Evolutionary conservation across 2,329 filamentous ascomycete genomes (phyloP), one percentile per base, ranked within the genome.

Genomic region (Dothidotthia symphoricarpi): DNA sequence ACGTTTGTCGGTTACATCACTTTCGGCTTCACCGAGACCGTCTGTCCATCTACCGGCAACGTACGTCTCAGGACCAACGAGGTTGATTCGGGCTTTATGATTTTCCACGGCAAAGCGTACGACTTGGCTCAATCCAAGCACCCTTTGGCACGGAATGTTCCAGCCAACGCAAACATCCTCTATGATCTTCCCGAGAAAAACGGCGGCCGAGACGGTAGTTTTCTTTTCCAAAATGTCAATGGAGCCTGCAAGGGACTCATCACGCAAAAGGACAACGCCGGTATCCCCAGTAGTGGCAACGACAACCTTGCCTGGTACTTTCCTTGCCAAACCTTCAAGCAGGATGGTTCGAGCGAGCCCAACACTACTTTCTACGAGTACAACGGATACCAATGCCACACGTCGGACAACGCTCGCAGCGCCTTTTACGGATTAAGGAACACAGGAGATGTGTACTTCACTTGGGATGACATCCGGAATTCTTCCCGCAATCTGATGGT

Each of bases 221-320:
- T 98, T 64, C 71, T 98, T 60, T 98, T 98, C 70, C 93, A 98
- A 65, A 95, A 97, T 52, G 93, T 98, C 66, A 98, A 98, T 56
- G 94, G 93, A 31, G 86, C 86, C 47, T 98, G 93, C 77, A 98
- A 97, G 71, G 86, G 78, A 8, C 69, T 97, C 39, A 95, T 98
- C 62, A 95, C 81, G 1, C 68, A 76, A 6, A 80, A 85, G 1
- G 63, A 76, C 1, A 74, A 74, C 38, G 94, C 90, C 1, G 84
- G 88, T 54, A 82, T 98, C 7, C 88, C 90, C 1, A 86, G 85
- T 5, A 83, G 95, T 61, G 69, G 67, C 16, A 70, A 83, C 35
- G 51, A 50, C 19, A 82, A 95, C 40, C 71, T 98, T 45, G 93
- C 85, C 2, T 98, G 93, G 91, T 98, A 98, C 65, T 97, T 97